A percentile compares a stretch with the other conserved stretches of the same genome.
Conservation (phyloP, 495 filamentous ascomycete species). For the Hyphodiscus hymeniophilus region DNA sequence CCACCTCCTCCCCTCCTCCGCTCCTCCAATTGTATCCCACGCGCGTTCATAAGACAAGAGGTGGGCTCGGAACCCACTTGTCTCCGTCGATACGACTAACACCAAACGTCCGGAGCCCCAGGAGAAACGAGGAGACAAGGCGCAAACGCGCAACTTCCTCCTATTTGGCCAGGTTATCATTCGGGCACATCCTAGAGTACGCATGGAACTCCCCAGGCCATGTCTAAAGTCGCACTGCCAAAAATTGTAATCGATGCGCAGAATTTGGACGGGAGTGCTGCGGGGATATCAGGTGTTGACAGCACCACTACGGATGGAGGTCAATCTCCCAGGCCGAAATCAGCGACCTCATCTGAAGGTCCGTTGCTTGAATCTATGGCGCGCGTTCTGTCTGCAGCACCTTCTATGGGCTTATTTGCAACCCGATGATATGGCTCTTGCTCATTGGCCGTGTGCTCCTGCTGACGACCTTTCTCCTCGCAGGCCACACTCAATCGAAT, state of each 20-base stretch:
- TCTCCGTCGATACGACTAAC: neutral
- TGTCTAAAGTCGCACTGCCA: slow-evolving; percentile 31
- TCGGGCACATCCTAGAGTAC: neutral
- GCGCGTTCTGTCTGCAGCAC: neutral
- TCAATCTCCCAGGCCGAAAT: slow-evolving; percentile 17
- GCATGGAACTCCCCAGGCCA: slow-evolving; percentile 22
- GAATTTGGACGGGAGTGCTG: slow-evolving; percentile 22
- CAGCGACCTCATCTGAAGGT: slow-evolving; percentile 23
- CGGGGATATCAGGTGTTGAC: slow-evolving; percentile 16
- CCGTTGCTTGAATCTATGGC: neutral
- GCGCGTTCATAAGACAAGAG: neutral
- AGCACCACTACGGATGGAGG: slow-evolving; percentile 21
- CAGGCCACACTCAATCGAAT: slow-evolving; percentile 22
- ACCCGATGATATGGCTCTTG: slow-evolving; percentile 9
- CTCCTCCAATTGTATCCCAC: neutral
- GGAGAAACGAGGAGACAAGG: neutral
- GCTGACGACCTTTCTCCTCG: slow-evolving; percentile 1
- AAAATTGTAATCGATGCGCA: slow-evolving; percentile 33
- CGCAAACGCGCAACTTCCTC: slow-evolving; percentile 4
- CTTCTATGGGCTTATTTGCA: slow-evolving; percentile 1
- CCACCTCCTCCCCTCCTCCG: too few species aligned
- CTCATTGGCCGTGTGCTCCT: slow-evolving; percentile 5
- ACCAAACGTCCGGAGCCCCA: too few species aligned
- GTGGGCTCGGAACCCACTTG: neutral
- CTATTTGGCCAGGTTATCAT: neutral